phyloP scores from a whole-genome alignment of 2,329 filamentous ascomycete species.

The Ophiostoma australiae region DNA sequence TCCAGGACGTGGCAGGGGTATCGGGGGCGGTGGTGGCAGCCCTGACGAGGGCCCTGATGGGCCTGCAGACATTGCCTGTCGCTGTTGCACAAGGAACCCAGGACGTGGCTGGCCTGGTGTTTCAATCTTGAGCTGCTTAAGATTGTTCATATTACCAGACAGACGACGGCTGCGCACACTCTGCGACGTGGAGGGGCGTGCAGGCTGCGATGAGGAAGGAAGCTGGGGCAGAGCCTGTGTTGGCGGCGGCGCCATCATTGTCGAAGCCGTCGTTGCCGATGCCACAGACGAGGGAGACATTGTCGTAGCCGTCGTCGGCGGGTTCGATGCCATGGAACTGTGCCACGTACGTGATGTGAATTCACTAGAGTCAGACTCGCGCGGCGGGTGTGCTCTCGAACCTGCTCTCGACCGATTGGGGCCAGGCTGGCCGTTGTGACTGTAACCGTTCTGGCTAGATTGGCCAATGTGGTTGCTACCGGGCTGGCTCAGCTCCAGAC shows the following conservation, averaged over 20 bases:
- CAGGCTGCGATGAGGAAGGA: slow-evolving; percentile 37
- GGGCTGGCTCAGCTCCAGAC: slow-evolving; percentile 42
- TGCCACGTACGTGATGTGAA: slow-evolving; percentile 76
- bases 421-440: slow-evolving; percentile 32
- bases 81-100: slow-evolving; percentile 40
- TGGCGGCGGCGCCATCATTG: slow-evolving; percentile 45
- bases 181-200: slow-evolving; percentile 41
- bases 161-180: slow-evolving; percentile 70
- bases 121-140: slow-evolving; percentile 84
- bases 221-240: slow-evolving; percentile 44
- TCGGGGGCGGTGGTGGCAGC: slow-evolving; percentile 7
- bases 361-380: slow-evolving; percentile 77
- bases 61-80: slow-evolving; percentile 39
- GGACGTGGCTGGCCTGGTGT: slow-evolving; percentile 41
- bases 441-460: slow-evolving; percentile 39
- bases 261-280: slow-evolving; percentile 44
- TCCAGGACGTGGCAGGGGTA: slow-evolving; percentile 28
- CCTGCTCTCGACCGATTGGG: not conserved
- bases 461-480: not conserved
- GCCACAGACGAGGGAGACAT: slow-evolving; percentile 61
- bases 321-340: slow-evolving; percentile 69
- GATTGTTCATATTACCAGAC: slow-evolving; percentile 59
- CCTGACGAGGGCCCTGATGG: not conserved
- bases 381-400: slow-evolving; percentile 45
- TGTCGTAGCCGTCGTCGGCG: slow-evolving; percentile 57